phyloP scores from a whole-genome alignment of 768 basidiomycete genomes.

The Phylloporus sp. region DNA sequence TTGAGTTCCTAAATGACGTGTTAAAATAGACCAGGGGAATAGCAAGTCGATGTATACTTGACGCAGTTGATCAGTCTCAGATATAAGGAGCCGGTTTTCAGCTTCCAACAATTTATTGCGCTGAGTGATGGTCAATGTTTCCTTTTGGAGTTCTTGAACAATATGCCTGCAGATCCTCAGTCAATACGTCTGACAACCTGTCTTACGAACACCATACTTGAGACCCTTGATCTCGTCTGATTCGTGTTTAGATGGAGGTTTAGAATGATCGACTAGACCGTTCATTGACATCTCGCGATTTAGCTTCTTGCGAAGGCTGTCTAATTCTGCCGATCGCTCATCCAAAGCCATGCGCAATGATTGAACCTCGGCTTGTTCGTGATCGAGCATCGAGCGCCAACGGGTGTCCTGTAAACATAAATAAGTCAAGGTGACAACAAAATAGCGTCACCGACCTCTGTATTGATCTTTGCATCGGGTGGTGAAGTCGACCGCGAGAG shows the following conservation, averaged over 20 bases:
- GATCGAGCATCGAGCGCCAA: constrained; percentile 29
- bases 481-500: constrained; percentile 31
- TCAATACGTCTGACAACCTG: neutral
- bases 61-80: constrained; percentile 58
- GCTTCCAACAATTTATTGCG: constrained; percentile 67
- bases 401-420: constrained; percentile 15
- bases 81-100: constrained; percentile 65
- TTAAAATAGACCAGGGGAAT: neutral
- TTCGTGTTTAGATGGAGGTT: constrained; percentile 48
- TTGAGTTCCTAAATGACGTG: constrained; percentile 56
- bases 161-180: constrained; percentile 54
- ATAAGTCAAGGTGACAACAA: neutral
- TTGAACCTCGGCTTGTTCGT: constrained; percentile 29
- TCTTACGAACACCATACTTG: constrained; percentile 46
- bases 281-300: constrained; percentile 54
- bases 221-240: constrained; percentile 71
- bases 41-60: constrained; percentile 42
- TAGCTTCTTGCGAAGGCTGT: constrained; percentile 50
- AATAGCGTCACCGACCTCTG: constrained; percentile 13
- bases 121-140: constrained; percentile 58
- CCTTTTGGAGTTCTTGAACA: constrained; percentile 82
- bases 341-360: constrained; percentile 33
- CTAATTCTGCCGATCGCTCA: constrained; percentile 47
- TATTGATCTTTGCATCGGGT: constrained; percentile 17
- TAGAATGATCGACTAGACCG: constrained; percentile 29